phyloP scores from a whole-genome alignment of 257 asterid species.

The Solanum corneliomulleri region DNA sequence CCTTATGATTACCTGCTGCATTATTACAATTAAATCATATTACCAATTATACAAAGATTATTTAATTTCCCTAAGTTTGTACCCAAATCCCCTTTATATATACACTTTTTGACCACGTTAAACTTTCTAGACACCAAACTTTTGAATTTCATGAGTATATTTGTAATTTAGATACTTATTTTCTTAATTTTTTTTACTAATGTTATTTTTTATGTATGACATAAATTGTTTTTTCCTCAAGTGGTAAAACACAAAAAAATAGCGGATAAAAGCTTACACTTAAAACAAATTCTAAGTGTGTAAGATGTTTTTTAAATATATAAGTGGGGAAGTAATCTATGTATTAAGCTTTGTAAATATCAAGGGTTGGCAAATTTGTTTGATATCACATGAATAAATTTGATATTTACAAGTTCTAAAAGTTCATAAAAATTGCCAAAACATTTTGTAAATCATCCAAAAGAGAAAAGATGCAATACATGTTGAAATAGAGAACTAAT shows the following conservation, averaged over 20 bases:
- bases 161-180: background rate
- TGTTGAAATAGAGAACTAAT: background rate
- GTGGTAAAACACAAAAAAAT: background rate
- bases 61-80: background rate
- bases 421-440: background rate
- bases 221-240: no score
- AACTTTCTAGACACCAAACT: background rate
- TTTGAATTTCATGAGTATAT: background rate
- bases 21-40: background rate
- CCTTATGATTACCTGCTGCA: constrained; percentile 29
- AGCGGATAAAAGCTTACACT: background rate
- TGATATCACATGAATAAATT: background rate
- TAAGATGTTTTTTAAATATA: background rate
- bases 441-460: background rate
- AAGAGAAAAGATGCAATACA: background rate
- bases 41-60: no score
- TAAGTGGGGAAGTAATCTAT: background rate
- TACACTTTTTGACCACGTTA: background rate
- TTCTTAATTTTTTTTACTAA: background rate
- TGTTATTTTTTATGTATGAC: background rate
- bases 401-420: background rate
- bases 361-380: background rate
- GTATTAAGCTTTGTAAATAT: background rate
- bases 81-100: background rate
- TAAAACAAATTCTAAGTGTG: background rate